These are phyloP conservation scores for Tillandsia leiboldiana DNA, from an alignment of 176 grass and related monocot species.

Conservation along the genomic window DNA sequence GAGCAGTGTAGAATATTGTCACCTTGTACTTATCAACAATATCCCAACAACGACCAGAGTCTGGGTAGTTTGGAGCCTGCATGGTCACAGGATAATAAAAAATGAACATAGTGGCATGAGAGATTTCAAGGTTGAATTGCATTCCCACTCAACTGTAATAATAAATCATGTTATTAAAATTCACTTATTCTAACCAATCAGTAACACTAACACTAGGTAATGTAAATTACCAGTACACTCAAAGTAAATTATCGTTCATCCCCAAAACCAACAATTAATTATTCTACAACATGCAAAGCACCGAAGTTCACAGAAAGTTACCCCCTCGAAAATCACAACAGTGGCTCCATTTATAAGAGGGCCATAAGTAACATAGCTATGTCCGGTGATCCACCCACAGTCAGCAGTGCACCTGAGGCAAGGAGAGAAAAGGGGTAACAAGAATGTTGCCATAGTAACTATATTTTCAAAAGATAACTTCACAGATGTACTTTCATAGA, in stretches of 20 bases:
- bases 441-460: neutral
- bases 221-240: too few relatives aligned
- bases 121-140: too few relatives aligned
- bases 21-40: slow-evolving; percentile 94
- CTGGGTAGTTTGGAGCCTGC: slow-evolving; percentile 93
- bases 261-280: neutral
- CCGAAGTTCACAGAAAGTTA: slow-evolving; percentile 21
- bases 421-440: slow-evolving; percentile 21
- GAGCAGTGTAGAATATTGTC: slow-evolving; percentile 98
- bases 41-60: slow-evolving; percentile 83
- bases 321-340: slow-evolving; percentile 98
- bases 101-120: neutral
- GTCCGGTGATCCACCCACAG: slow-evolving; percentile 98
- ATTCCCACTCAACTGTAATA: too few relatives aligned
- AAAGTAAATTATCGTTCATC: too few relatives aligned
- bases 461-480: neutral
- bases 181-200: too few relatives aligned
- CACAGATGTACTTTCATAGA: neutral
- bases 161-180: too few relatives aligned
- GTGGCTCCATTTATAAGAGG: slow-evolving; percentile 91
- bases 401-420: slow-evolving; percentile 89
- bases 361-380: slow-evolving; percentile 97
- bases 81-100: slow-evolving; percentile 7
- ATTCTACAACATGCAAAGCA: neutral
- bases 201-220: too few relatives aligned